These are phyloP conservation scores for Panicum virgatum DNA, from an alignment of 202 grass and related monocot genomes.

Conservation along the genomic window DNA sequence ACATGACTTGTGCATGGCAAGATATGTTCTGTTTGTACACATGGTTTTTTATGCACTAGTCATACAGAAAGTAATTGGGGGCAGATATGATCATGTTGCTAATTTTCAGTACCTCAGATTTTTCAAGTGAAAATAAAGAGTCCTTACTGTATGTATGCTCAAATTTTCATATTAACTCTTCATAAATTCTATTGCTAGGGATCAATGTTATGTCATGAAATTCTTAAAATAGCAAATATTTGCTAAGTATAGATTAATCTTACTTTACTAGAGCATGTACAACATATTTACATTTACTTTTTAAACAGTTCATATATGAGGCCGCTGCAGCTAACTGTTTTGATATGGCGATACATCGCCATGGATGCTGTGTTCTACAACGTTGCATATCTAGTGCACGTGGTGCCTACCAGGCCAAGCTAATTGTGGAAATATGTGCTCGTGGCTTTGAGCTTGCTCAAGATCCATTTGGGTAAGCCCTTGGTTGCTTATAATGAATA, in stretches of 20 bases:
- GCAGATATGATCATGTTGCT: not conserved
- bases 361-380: conserved; percentile 92
- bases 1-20: not conserved
- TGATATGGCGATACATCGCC: conserved; percentile 74
- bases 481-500: conserved; percentile 1
- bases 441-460: conserved; percentile 70
- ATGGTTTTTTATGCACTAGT: conserved; percentile 6
- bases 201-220: not conserved
- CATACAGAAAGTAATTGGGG: not conserved
- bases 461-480: conserved; percentile 76
- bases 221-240: conserved; percentile 14
- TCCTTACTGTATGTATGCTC: not conserved
- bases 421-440: conserved; percentile 66
- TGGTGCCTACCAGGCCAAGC: conserved; percentile 58
- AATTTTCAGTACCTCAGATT: not conserved
- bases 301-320: conserved; percentile 80
- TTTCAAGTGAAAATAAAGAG: not conserved
- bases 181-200: not conserved
- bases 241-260: not conserved
- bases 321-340: conserved; percentile 64
- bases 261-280: conserved; percentile 8
- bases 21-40: not conserved
- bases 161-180: not conserved
- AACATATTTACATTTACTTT: conserved; percentile 20
- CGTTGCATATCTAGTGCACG: conserved; percentile 64